Percentiles rank a stretch among this genome's conserved stretches.
phyloP scores from a whole-genome alignment of 2,329 filamentous ascomycete species.

The Acrodontium crateriforme region DNA sequence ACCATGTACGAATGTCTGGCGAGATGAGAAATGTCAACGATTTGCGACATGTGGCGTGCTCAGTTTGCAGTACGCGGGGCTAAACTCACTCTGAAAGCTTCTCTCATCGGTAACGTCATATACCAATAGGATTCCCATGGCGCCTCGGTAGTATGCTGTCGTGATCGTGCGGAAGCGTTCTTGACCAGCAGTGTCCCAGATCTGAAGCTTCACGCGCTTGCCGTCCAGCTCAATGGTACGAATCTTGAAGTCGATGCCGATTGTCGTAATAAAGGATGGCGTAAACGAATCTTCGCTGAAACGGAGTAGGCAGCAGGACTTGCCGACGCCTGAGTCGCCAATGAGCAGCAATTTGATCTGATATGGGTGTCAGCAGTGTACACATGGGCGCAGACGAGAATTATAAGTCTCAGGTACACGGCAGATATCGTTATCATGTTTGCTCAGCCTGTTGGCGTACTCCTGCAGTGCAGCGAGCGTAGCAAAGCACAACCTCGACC shows the following conservation, averaged over 20 bases:
- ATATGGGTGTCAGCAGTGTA: too few relatives aligned
- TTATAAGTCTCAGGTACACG: too few relatives aligned
- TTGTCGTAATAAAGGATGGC: constrained; percentile 95
- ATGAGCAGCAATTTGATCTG: constrained; percentile 96
- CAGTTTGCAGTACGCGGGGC: background rate
- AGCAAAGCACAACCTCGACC: too few relatives aligned
- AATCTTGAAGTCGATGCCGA: constrained; percentile 99
- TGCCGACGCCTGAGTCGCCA: constrained; percentile 90
- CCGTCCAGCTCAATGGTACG: constrained; percentile 97
- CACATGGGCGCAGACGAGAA: too few relatives aligned
- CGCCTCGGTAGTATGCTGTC: constrained; percentile 94
- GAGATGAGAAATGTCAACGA: background rate
- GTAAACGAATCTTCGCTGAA: constrained; percentile 98
- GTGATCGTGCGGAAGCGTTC: constrained; percentile 98
- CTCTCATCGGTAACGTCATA: constrained; percentile 97
- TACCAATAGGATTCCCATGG: constrained; percentile 94
- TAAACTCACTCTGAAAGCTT: constrained; percentile 75
- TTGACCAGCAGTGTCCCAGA: constrained; percentile 95
- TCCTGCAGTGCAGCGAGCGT: too few relatives aligned
- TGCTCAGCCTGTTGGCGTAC: too few relatives aligned
- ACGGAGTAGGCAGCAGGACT: constrained; percentile 90
- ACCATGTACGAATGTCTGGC: constrained; percentile 96
- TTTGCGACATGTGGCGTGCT: background rate
- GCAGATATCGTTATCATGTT: too few relatives aligned
- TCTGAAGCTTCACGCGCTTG: constrained; percentile 97